Evolutionary conservation across 331 rosid species (phyloP), one percentile per base, ranked within the genome.

Genomic region (Malus hybrid): DNA sequence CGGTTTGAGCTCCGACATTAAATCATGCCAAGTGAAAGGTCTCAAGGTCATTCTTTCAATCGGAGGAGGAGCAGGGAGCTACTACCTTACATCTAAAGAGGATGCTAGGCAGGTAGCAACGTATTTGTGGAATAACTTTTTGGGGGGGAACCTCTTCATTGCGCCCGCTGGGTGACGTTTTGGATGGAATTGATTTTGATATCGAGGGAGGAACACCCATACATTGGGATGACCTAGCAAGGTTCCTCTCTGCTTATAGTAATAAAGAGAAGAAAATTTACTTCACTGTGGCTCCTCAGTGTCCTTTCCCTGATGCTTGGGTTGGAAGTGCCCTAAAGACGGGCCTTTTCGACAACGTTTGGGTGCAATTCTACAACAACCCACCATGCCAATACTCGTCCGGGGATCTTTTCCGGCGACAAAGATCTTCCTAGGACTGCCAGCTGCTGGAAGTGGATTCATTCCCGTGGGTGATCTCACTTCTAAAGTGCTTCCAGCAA

Each of bases 311-410:
- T 7, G 88, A 81, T 66, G 85, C 89, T 24, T 83, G 86, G 88
- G 33, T 85, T 4, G 89, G 89, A 16, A 71, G 42, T 16, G 92
- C 88, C 18, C 67, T 88, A 2, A 77, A 64, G 5, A 85, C 88
- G 0, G 86, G 86, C 11, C 80, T 85, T 44, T 88, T 85, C 48
- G 86, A 88, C 86, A 68, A 24, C 9, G 85, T 85, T 36, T 88
- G 88, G 89, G 86, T 88, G 32, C 88, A 88, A 59, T 88, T 85
- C 69, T 88, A 85, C 82, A 85, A 83, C 72, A 85, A 85, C 65
- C 61, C 86, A 2, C 85, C 79, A 5, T 88, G 89, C 73, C 85
- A 88, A 32, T 88, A 85, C 76, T 69, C 79, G 4, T 79, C 86
- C 1, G 44, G 12, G 3, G 80, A 81, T 27, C 57, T 73, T 10